These are phyloP conservation scores for Cymodocea nodosa DNA, from an alignment of 116 monocot species.

Conservation along the genomic window DNA sequence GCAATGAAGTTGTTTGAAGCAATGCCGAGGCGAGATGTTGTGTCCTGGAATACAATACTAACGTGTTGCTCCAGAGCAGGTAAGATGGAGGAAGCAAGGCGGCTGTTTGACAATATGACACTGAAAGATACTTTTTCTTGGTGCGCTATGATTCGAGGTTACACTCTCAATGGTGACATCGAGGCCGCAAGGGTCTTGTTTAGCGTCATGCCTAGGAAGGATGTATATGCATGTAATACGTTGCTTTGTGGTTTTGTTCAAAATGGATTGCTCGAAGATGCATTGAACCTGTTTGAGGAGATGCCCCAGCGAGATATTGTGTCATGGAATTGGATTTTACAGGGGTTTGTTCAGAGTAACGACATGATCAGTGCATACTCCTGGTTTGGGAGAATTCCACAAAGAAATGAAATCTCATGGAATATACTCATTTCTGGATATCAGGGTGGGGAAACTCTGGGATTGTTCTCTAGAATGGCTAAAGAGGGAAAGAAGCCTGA, in stretches of 20 bases:
- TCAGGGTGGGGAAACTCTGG: constrained; percentile 9
- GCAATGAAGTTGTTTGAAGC: constrained; percentile 10
- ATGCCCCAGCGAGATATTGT: constrained; percentile 55
- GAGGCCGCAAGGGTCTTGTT: constrained; percentile 23
- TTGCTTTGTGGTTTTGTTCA: constrained; percentile 46
- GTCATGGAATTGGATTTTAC: constrained; percentile 62
- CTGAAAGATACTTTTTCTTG: constrained; percentile 47
- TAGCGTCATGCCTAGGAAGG: constrained; percentile 27
- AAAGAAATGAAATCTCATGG: constrained; percentile 52
- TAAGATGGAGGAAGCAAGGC: constrained; percentile 26
- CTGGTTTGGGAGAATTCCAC: constrained; percentile 48
- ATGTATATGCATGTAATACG: constrained; percentile 52
- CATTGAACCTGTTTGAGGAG: constrained; percentile 28
- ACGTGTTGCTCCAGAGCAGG: constrained; percentile 35
- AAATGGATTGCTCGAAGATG: constrained; percentile 38
- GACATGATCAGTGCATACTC: constrained; percentile 28
- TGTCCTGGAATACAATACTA: constrained; percentile 33
- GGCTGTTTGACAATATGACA: constrained; percentile 41
- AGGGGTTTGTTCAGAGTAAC: constrained; percentile 31
- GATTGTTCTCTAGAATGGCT: constrained; percentile 33
- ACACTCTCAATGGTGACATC: constrained; percentile 29
- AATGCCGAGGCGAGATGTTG: constrained; percentile 14
- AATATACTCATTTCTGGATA: constrained; percentile 47
- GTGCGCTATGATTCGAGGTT: constrained; percentile 41
- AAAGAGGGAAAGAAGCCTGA: constrained; percentile 47